phyloP scores from a whole-genome alignment of 805 yeast species.

The Pichia exigua region DNA sequence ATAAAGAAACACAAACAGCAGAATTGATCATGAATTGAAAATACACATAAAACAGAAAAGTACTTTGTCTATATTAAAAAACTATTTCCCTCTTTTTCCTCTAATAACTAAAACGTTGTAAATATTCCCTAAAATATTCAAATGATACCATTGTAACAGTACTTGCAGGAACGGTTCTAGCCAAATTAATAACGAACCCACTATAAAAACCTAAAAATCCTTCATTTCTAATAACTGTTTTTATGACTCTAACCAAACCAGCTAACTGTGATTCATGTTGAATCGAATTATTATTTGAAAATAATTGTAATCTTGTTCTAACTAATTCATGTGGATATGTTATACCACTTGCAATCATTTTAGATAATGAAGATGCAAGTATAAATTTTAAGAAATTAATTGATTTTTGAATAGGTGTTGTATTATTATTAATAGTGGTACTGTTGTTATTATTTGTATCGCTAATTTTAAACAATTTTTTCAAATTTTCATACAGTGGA shows the following conservation, averaged over 20 bases:
- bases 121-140: conserved; percentile 63
- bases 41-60: not conserved
- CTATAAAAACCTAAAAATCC: conserved; percentile 82
- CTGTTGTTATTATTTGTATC: conserved; percentile 8
- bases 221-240: conserved; percentile 48
- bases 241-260: conserved; percentile 25
- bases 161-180: conserved; percentile 89
- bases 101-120: conserved; percentile 23
- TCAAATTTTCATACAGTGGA: conserved; percentile 84
- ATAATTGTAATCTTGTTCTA: conserved; percentile 81
- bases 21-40: not conserved
- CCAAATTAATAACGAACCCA: conserved; percentile 78
- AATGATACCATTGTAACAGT: conserved; percentile 93
- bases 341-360: conserved; percentile 79
- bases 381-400: conserved; percentile 36
- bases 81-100: not conserved
- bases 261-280: conserved; percentile 21
- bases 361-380: conserved; percentile 69
- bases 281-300: conserved; percentile 13
- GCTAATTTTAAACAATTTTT: conserved; percentile 35
- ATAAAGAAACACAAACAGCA: not conserved
- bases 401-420: conserved; percentile 3
- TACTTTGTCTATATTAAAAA: not conserved
- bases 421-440: not conserved
- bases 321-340: conserved; percentile 96